Evolutionary conservation across 768 basidiomycete species (phyloP).

Genomic region (Phylloporus sp.): DNA sequence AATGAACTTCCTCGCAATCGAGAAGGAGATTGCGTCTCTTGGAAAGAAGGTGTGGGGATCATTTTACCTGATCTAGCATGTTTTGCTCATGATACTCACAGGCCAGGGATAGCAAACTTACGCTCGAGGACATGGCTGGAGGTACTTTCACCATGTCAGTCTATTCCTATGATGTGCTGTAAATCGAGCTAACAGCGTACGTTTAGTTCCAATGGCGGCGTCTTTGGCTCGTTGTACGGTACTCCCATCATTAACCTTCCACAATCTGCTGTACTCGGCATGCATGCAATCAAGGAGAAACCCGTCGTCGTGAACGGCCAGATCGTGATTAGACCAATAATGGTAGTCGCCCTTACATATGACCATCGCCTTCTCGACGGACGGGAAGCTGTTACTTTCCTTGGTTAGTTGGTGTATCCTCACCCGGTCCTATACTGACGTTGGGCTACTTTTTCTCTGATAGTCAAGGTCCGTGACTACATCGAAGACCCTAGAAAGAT

Average conservation of each 20-base stretch:
- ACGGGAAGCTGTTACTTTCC: slow-evolving; percentile 94
- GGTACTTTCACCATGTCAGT: slow-evolving; percentile 97
- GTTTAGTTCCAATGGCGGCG: slow-evolving; percentile 91
- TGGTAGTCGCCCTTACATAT: slow-evolving; percentile 92
- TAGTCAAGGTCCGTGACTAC: slow-evolving; percentile 90
- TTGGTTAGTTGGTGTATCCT: slow-evolving; percentile 55
- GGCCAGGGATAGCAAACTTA: slow-evolving; percentile 89
- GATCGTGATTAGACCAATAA: slow-evolving; percentile 95
- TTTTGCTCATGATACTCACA: slow-evolving; percentile 23
- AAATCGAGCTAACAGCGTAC: neutral
- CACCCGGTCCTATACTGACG: slow-evolving; percentile 2
- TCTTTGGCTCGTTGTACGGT: slow-evolving; percentile 95
- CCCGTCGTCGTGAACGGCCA: slow-evolving; percentile 91
- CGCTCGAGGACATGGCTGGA: slow-evolving; percentile 97
- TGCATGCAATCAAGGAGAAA: slow-evolving; percentile 93
- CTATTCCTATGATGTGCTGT: neutral
- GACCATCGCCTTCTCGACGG: slow-evolving; percentile 96
- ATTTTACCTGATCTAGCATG: slow-evolving; percentile 1
- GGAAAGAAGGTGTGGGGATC: slow-evolving; percentile 71
- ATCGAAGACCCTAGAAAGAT: slow-evolving; percentile 94
- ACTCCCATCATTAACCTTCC: slow-evolving; percentile 99
- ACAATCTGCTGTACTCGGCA: slow-evolving; percentile 91
- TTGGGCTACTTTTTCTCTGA: neutral
- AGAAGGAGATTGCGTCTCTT: slow-evolving; percentile 85
- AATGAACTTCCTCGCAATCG: slow-evolving; percentile 86